Evolutionary conservation across 768 basidiomycete species (phyloP), one percentile per base, ranked within the genome.

Genomic region (Boletus pseudo-olivaceus): DNA sequence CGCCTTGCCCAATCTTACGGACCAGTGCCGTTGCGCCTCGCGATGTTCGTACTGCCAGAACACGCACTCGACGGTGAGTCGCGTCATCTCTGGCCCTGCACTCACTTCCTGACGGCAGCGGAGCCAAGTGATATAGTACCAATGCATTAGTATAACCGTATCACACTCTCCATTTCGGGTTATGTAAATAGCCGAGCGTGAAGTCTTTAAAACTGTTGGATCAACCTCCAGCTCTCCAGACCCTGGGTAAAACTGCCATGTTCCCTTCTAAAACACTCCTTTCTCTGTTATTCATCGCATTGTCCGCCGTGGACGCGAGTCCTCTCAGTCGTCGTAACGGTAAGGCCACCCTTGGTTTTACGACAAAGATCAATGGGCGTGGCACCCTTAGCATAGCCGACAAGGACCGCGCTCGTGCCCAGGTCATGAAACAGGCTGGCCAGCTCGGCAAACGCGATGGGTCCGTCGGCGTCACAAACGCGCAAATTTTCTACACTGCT

Each of bases 401-500:
- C 23, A 4, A 2, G 23, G n/a, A 66, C 26, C 55, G 59, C 10
- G 59, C 59, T 41, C 62, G 60, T 15, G 56, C 38, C 2, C 47
- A 48, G n/a, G 39, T 44, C 17, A 38, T 64, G 55, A 41, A 39
- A 4, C 39, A 54, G 41, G 46, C 7, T n/a, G 32, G 23, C 1
- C 14, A 15, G 6, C 48, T 46, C 7, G 30, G 29, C 20, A 60
- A 64, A 45, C 59, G 56, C 30, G 34, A 7, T 33, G 41, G 7
- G 27, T 43, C 51, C 19, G 23, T 58, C 19, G 30, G 38, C 2
- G 52, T 61, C 8, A 57, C 61, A 5, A 73, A 72, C 42, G 3
- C 35, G 15, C 17, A 2, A 3, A 37, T n/a, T n/a, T n/a, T 9
- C 35, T 30, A 30, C 29, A 10, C 29, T 9, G 29, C 29, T 9